Base-by-base conservation (phyloP, 208 protist species). In the Crithidia thermophila region DNA sequence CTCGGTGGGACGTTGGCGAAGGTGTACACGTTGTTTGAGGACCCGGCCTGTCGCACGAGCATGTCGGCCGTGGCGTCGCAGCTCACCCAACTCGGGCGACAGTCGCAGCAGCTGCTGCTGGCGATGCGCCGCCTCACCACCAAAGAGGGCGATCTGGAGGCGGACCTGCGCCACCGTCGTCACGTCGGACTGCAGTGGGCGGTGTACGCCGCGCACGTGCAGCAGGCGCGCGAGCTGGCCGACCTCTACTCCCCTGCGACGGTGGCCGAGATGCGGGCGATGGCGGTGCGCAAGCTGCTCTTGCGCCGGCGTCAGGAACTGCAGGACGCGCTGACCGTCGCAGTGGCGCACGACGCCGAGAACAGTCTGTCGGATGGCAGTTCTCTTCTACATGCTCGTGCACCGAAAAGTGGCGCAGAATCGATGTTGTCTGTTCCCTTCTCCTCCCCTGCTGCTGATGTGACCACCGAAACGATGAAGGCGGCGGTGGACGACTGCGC, bases 281-380 rank as follows among this genome's bases (percentile, higher is more conserved):
- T 79, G 31, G 59, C 65, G 34, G 49, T 60, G 53, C 70, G 62
- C 49, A 79, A 73, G 36, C 27, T 52, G 10, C 66, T 68, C 34
- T 70, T 73, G 53, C 60, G 72, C 1, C 64, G 64, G 4, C 64
- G 59, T 2, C 51, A 67, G 59, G 72, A 78, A 23, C 31, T 78
- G 36, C 72, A 72, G 42, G 62, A 8, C 28, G 72, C 60, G 5
- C 18, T 78, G 51, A 59, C 72, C 2, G 16, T 63, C 25, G 4
- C 20, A 1, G 3, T 78, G 1, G 31, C 72, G 23, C 50, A 37
- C 8, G 43, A 64, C 16, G 63, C 72, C 20, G 69, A 68, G 46
- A 40, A 13, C 25, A 3, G 8, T 0, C 9, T 31, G 37, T n/a
- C n/a, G n/a, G 23, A 18, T 4, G 10, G 31, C 30, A 2, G 4